phyloP scores from a whole-genome alignment of 345 rosid species.

The Gossypium arboreum region DNA sequence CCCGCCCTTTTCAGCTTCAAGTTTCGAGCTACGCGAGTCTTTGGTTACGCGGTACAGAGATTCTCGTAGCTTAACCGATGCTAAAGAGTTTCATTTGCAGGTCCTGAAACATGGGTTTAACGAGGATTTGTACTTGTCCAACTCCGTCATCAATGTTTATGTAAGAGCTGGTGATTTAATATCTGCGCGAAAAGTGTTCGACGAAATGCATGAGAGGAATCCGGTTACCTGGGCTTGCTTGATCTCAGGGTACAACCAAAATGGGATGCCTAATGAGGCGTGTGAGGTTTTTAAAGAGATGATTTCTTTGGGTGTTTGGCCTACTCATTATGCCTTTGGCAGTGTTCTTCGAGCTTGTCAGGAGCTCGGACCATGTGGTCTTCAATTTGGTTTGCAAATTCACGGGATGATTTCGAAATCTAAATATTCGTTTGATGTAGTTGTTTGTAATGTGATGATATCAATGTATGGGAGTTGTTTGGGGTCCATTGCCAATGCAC shows the following conservation, averaged over 20 bases:
- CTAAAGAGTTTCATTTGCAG: slow-evolving; percentile 43
- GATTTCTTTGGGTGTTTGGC: slow-evolving; percentile 44
- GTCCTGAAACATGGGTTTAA: slow-evolving; percentile 46
- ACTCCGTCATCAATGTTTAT: slow-evolving; percentile 59
- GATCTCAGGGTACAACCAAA: slow-evolving; percentile 64
- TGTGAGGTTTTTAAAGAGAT: slow-evolving; percentile 45
- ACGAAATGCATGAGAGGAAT: slow-evolving; percentile 70
- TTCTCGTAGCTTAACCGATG: slow-evolving; percentile 34
- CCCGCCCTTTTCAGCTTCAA: not conserved
- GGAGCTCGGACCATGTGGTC: slow-evolving; percentile 42
- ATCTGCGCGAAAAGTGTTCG: slow-evolving; percentile 60
- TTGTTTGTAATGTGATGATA: slow-evolving; percentile 63
- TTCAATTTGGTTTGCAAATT: slow-evolving; percentile 60
- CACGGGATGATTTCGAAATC: slow-evolving; percentile 69
- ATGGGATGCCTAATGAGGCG: slow-evolving; percentile 52
- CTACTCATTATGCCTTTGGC: slow-evolving; percentile 62
- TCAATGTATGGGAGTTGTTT: slow-evolving; percentile 65
- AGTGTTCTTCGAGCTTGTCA: slow-evolving; percentile 72
- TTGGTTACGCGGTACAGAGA: slow-evolving; percentile 32
- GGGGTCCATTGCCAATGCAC: slow-evolving; percentile 41
- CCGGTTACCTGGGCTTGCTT: slow-evolving; percentile 74
- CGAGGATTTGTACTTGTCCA: slow-evolving; percentile 54
- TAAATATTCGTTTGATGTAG: slow-evolving; percentile 42
- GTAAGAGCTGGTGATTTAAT: slow-evolving; percentile 38
- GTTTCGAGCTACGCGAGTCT: slow-evolving; percentile 26